These are phyloP conservation scores for Phytophthora megakarya DNA, from an alignment of 352 stramenopile genomes.

Conservation along the genomic window DNA sequence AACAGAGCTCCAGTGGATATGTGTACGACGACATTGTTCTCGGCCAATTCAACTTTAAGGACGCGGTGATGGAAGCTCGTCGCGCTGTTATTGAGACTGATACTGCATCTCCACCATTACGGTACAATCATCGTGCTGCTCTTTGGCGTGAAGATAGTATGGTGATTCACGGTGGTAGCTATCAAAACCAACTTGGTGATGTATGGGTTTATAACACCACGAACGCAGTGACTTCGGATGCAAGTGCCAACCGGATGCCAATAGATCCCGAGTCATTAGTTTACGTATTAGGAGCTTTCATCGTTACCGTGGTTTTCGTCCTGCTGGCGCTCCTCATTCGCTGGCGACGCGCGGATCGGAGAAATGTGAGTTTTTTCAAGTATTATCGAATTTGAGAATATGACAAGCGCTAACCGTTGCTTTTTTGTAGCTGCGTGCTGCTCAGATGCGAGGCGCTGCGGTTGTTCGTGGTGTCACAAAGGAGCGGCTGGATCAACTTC, in stretches of 20 bases:
- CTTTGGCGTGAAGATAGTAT: conserved; percentile 58
- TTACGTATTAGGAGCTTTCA: conserved; percentile 73
- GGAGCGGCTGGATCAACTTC: conserved; percentile 63
- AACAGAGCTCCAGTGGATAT: conserved; percentile 60
- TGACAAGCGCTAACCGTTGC: background rate
- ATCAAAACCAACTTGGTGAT: conserved; percentile 68
- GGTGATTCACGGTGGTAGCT: conserved; percentile 75
- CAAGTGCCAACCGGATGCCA: conserved; percentile 32
- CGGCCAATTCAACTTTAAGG: conserved; percentile 39
- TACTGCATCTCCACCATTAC: conserved; percentile 42
- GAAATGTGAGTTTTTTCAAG: conserved; percentile 47
- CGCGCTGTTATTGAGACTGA: conserved; percentile 21
- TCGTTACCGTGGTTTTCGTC: conserved; percentile 64
- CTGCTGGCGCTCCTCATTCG: conserved; percentile 65
- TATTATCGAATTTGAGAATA: background rate
- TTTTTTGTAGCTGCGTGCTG: conserved; percentile 50
- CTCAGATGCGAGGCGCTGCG: conserved; percentile 46
- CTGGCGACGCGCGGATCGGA: conserved; percentile 63
- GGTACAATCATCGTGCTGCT: conserved; percentile 68
- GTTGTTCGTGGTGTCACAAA: conserved; percentile 61
- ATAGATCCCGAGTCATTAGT: conserved; percentile 70
- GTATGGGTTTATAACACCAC: conserved; percentile 76
- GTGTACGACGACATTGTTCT: conserved; percentile 72
- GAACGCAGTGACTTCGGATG: conserved; percentile 29
- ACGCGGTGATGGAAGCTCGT: conserved; percentile 15